phyloP scores from a whole-genome alignment of 78 protist genomes.

The Monocercomonoides exilis region DNA sequence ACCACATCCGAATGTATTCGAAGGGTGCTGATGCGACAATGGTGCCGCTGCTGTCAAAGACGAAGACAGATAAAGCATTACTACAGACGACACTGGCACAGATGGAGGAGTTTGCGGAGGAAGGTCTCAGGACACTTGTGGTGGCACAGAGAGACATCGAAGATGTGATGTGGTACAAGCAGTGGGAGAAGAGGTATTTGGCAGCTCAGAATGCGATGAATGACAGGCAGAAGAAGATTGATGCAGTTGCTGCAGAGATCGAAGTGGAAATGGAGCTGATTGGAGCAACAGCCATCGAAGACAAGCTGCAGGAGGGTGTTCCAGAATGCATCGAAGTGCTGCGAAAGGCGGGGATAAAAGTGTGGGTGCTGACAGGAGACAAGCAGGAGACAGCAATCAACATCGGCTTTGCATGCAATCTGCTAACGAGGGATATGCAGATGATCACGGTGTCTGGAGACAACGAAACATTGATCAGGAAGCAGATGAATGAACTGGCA shows the following conservation, averaged over 20 bases:
- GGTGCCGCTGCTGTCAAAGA: too few relatives aligned
- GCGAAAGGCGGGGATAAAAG: conserved; percentile 51
- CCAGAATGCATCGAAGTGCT: conserved; percentile 52
- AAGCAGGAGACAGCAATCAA: conserved; percentile 94
- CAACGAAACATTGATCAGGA: background rate
- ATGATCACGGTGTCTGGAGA: background rate
- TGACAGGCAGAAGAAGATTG: background rate
- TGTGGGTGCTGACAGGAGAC: conserved; percentile 96
- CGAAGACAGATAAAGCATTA: too few relatives aligned
- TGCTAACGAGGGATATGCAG: conserved; percentile 34
- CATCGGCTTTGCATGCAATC: conserved; percentile 76
- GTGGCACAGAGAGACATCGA: background rate
- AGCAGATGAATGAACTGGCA: background rate
- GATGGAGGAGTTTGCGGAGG: background rate
- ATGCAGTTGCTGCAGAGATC: background rate
- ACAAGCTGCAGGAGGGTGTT: conserved; percentile 80
- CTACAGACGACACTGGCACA: background rate
- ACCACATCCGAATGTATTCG: background rate
- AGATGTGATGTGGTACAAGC: background rate
- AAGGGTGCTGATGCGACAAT: background rate
- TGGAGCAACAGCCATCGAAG: conserved; percentile 83
- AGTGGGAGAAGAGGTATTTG: background rate
- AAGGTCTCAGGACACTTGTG: background rate
- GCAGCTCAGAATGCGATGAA: background rate
- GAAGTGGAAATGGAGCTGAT: conserved; percentile 52